Conservation (phyloP, 306 rosid species). For the Lathyrus sativus region DNA sequence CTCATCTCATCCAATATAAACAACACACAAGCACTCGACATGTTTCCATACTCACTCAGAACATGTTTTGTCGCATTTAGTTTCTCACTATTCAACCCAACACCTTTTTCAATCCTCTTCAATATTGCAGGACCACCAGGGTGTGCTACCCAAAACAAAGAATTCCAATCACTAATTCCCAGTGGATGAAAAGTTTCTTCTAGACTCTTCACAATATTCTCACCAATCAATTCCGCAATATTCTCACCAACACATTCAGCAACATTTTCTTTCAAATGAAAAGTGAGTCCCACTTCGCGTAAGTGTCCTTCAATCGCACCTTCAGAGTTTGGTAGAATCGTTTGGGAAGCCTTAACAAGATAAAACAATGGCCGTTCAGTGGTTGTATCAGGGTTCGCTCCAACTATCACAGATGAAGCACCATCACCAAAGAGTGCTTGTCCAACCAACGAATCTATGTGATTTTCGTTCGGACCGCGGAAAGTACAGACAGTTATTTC, state of each 20-base stretch:
- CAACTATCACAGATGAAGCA: constrained; percentile 41
- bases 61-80: constrained; percentile 39
- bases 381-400: constrained; percentile 21
- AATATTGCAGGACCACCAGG: constrained; percentile 32
- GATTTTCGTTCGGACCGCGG: constrained; percentile 33
- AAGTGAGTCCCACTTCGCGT: too few relatives aligned
- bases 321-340: too few relatives aligned
- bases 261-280: too few relatives aligned
- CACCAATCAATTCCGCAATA: too few relatives aligned
- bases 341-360: too few relatives aligned
- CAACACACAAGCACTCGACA: constrained; percentile 38
- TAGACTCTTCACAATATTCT: too few relatives aligned
- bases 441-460: constrained; percentile 45
- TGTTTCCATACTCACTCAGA: neutral
- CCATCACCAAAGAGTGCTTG: constrained; percentile 52
- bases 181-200: too few relatives aligned
- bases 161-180: too few relatives aligned
- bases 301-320: too few relatives aligned
- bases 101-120: constrained; percentile 20
- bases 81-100: constrained; percentile 38
- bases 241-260: too few relatives aligned
- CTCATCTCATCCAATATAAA: constrained; percentile 50
- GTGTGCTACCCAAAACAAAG: too few relatives aligned
- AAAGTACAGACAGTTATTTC: constrained; percentile 35
- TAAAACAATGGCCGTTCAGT: constrained; percentile 6